Base-by-base conservation (phyloP, 768 basidiomycete genomes). In the Lactarius hatsudake region DNA sequence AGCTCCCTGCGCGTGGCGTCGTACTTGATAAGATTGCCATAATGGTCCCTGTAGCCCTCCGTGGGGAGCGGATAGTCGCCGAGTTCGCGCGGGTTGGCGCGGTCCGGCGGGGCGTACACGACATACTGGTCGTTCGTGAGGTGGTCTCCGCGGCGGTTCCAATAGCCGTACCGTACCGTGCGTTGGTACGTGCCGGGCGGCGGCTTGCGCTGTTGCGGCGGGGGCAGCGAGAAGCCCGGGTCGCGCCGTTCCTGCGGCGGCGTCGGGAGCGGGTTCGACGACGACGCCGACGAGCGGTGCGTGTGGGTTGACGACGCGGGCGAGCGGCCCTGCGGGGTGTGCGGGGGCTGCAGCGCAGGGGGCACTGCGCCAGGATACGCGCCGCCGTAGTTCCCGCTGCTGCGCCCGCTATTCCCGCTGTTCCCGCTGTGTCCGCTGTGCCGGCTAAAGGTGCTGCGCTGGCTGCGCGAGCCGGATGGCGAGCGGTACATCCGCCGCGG, bases 101-200 rank as follows among this genome's bases (percentile, higher is more conserved):
- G 74, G 9, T 80, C 75, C 0, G 74, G 75, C 1, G 90, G 90
- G 9, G 87, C 89, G 64, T 87, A 90, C 36, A 92, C 89, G 69
- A 90, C 79, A 71, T 78, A 87, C 57, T 81, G 81, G 23, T 79
- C 76, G 26, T 74, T 61, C 26, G 86, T 88, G 40, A 89, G 80
- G 70, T 90, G 84, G 73, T 92, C 90, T 0, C 90, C 90, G 1
- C 89, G 84, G n/a, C 82, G 73, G 70, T 92, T 92, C 90, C 90
- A 92, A 70, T 79, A 85, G 1, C 90, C 90, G 40, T 76, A 76
- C 23, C 89, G 86, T 10, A 79, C 61, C 65, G 80, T 77, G 67
- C 67, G 72, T 2, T 69, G 66, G 26, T 38, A 76, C 61, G 62
- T 76, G 74, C 26, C 64, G 64, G 20, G 74, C 67, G 66, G 65